These are phyloP conservation scores for Dillenia suffruticosa DNA, from an alignment of 164 flowering plant genomes.

Conservation along the genomic window DNA sequence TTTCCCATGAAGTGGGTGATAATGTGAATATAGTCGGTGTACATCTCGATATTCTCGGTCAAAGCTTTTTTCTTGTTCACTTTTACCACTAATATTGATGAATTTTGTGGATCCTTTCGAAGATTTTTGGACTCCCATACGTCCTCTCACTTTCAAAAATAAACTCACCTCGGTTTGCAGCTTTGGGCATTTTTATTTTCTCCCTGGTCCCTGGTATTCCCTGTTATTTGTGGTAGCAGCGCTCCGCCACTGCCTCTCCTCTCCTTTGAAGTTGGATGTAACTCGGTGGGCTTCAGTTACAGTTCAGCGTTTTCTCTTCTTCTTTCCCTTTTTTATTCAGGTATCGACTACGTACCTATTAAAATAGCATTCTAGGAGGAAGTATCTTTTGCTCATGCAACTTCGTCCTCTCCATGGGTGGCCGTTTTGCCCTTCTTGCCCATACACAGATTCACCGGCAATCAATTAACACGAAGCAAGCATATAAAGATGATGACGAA, in stretches of 20 bases:
- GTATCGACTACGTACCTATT: not conserved
- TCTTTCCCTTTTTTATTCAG: not conserved
- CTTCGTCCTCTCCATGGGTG: not conserved
- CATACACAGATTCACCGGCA: conserved; percentile 11
- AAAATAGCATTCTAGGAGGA: too few species aligned
- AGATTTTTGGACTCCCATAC: not conserved
- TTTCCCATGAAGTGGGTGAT: conserved; percentile 15
- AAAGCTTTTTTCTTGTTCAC: conserved; percentile 14
- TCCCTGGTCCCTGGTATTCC: not conserved
- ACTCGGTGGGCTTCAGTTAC: too few species aligned
- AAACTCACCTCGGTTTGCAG: conserved; percentile 3
- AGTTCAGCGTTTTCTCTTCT: not conserved
- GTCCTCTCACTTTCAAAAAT: not conserved
- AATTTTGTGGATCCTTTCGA: not conserved
- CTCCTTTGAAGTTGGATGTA: too few species aligned
- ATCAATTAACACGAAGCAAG: conserved; percentile 15
- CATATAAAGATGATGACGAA: conserved; percentile 38
- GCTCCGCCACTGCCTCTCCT: too few species aligned
- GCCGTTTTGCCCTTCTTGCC: conserved; percentile 11
- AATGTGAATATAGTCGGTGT: not conserved
- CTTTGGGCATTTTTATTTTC: not conserved
- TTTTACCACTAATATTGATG: too few species aligned
- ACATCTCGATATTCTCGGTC: conserved; percentile 29
- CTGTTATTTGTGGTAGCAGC: too few species aligned
- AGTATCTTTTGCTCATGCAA: conserved; percentile 7